phyloP scores from a whole-genome alignment of 1,139 yeast species.

The Saccharomyces pastorianus region DNA sequence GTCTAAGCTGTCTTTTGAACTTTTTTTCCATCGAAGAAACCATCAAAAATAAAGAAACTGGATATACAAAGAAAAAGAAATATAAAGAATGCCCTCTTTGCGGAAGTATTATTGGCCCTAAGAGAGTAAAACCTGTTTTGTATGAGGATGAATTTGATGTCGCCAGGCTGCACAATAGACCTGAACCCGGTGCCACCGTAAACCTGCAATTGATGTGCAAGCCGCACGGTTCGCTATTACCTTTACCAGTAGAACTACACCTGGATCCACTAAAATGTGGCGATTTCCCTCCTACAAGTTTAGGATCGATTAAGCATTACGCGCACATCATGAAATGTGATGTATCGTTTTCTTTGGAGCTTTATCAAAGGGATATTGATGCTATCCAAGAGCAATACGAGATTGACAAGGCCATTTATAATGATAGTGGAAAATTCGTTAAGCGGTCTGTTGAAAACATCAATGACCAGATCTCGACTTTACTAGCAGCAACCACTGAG shows the following conservation, averaged over 20 bases:
- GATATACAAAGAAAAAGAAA: constrained; percentile 35
- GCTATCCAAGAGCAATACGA: constrained; percentile 49
- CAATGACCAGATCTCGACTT: constrained; percentile 35
- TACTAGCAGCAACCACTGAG: constrained; percentile 10
- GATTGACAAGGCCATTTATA: constrained; percentile 50
- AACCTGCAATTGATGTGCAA: constrained; percentile 66
- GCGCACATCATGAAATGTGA: constrained; percentile 63
- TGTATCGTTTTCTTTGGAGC: constrained; percentile 41
- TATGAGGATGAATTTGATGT: constrained; percentile 41
- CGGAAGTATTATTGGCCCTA: constrained; percentile 49
- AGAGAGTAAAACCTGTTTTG: constrained; percentile 64
- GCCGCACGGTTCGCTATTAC: constrained; percentile 51
- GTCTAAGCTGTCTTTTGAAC: constrained; percentile 71
- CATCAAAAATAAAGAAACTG: constrained; percentile 24
- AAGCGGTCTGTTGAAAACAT: constrained; percentile 52
- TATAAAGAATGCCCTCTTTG: constrained; percentile 83
- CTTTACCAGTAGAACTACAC: constrained; percentile 48
- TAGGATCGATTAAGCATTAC: constrained; percentile 35
- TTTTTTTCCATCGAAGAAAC: constrained; percentile 47
- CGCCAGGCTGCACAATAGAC: constrained; percentile 39
- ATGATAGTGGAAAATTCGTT: constrained; percentile 53
- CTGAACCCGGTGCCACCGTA: constrained; percentile 52
- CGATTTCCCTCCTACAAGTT: constrained; percentile 38
- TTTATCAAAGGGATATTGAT: constrained; percentile 38
- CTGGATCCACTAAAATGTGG: constrained; percentile 33